A percentile compares a stretch with the other conserved stretches of the same genome.
These are phyloP conservation scores for Benincasa hispida DNA, from an alignment of 306 rosid species.

Conservation along the genomic window DNA sequence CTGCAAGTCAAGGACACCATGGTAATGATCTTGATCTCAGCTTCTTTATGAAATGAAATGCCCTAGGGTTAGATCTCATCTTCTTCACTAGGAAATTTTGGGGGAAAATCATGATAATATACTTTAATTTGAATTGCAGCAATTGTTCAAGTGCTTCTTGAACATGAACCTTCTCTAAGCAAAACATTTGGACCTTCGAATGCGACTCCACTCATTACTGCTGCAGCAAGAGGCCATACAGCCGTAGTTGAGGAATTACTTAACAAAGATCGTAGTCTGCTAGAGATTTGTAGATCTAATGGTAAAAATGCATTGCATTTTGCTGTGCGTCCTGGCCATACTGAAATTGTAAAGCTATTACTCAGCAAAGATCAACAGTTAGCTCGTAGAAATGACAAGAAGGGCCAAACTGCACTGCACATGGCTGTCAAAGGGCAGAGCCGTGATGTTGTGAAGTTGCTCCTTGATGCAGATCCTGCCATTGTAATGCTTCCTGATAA, in stretches of 20 bases:
- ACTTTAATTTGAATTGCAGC: slow-evolving; percentile 29
- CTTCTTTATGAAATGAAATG: background rate
- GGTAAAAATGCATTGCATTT: slow-evolving; percentile 92
- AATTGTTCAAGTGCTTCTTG: slow-evolving; percentile 73
- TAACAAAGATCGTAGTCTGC: slow-evolving; percentile 56
- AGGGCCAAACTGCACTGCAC: slow-evolving; percentile 98
- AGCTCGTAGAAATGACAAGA: slow-evolving; percentile 95
- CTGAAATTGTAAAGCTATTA: slow-evolving; percentile 58
- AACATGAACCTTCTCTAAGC: slow-evolving; percentile 60
- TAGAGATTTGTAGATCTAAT: slow-evolving; percentile 68
- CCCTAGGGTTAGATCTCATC: background rate
- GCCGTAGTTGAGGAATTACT: slow-evolving; percentile 80
- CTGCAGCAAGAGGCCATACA: slow-evolving; percentile 73
- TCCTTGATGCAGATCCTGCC: slow-evolving; percentile 88
- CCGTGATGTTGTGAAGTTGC: slow-evolving; percentile 80
- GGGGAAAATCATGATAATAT: background rate
- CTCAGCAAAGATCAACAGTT: slow-evolving; percentile 72
- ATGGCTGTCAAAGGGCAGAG: slow-evolving; percentile 99
- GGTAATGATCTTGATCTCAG: slow-evolving; percentile 30
- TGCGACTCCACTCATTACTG: slow-evolving; percentile 85
- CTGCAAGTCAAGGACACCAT: slow-evolving; percentile 84
- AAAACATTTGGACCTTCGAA: slow-evolving; percentile 75
- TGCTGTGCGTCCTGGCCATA: slow-evolving; percentile 90
- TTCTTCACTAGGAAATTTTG: background rate
- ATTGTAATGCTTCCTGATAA: slow-evolving; percentile 99